These are phyloP conservation scores for Ceratocystis diversiconidia DNA, from an alignment of 2,329 filamentous ascomycete genomes.

Conservation along the genomic window DNA sequence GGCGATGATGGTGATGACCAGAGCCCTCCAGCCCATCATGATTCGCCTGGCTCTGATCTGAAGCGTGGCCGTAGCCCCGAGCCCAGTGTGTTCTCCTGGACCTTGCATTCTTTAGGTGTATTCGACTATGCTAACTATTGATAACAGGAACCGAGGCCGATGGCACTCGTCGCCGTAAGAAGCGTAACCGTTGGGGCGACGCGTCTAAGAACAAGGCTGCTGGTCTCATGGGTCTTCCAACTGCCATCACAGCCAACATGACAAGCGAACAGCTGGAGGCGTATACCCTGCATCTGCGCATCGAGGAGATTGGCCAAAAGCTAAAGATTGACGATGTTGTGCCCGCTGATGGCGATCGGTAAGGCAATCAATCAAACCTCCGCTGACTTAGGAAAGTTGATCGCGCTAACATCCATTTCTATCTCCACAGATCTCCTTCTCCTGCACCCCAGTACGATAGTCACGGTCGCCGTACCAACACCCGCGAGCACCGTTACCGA, in stretches of 20 bases:
- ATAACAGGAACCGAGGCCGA: conserved; percentile 43
- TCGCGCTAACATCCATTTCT: conserved; percentile 18
- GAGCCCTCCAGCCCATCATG: conserved; percentile 5
- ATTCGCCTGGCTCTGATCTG: conserved; percentile 29
- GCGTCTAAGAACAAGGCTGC: conserved; percentile 96
- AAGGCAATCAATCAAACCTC: conserved; percentile 25
- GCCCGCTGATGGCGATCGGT: conserved; percentile 91
- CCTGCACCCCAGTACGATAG: conserved; percentile 97
- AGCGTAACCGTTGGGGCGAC: conserved; percentile 97
- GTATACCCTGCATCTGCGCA: conserved; percentile 88
- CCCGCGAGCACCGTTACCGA: conserved; percentile 93
- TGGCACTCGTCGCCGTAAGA: conserved; percentile 81
- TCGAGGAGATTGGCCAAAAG: conserved; percentile 99
- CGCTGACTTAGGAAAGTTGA: background rate
- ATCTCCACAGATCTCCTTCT: conserved; percentile 62
- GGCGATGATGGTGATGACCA: conserved; percentile 34
- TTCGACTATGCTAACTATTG: background rate
- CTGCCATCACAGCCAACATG: conserved; percentile 93
- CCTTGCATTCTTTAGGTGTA: background rate
- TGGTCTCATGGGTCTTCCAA: conserved; percentile 91
- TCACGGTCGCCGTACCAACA: conserved; percentile 98
- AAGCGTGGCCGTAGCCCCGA: conserved; percentile 92
- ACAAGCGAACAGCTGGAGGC: conserved; percentile 96
- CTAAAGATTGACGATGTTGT: conserved; percentile 98
- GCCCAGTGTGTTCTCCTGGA: conserved; percentile 43